A percentile compares a stretch with the other conserved stretches of the same genome.
These are phyloP conservation scores for Xylaria sp. DNA, from an alignment of 2,329 filamentous ascomycete species.

Conservation along the genomic window DNA sequence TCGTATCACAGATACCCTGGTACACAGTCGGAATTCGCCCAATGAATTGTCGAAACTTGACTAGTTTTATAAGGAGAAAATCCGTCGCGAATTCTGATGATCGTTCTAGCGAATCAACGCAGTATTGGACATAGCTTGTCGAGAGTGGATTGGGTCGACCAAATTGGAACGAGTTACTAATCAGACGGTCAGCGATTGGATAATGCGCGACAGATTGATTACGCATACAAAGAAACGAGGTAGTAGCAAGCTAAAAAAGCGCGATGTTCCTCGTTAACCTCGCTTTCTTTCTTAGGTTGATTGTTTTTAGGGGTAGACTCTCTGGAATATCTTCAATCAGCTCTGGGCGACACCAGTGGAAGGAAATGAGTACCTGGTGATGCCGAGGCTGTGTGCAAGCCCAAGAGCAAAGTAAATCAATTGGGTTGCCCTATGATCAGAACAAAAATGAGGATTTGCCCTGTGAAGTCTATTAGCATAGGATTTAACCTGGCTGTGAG, in stretches of 20 bases:
- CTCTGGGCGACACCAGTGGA: slow-evolving; percentile 31
- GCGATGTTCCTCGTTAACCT: slow-evolving; percentile 54
- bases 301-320: slow-evolving; percentile 24
- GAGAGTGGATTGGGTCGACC: slow-evolving; percentile 50
- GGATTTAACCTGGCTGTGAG: no score
- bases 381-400: slow-evolving; percentile 55
- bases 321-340: slow-evolving; percentile 35
- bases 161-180: slow-evolving; percentile 54
- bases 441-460: slow-evolving; percentile 52
- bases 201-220: neutral
- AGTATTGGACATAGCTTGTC: slow-evolving; percentile 50
- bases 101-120: slow-evolving; percentile 48
- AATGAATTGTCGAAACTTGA: slow-evolving; percentile 52
- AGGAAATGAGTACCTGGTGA: slow-evolving; percentile 46
- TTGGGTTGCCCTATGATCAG: slow-evolving; percentile 52
- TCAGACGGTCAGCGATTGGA: slow-evolving; percentile 1
- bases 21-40: slow-evolving; percentile 52
- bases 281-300: slow-evolving; percentile 40
- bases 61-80: slow-evolving; percentile 50
- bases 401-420: slow-evolving; percentile 56
- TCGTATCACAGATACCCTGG: slow-evolving; percentile 39
- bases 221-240: slow-evolving; percentile 53
- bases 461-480: slow-evolving; percentile 40
- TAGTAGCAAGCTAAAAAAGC: slow-evolving; percentile 55
- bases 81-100: slow-evolving; percentile 47